Evolutionary conservation across 108 stramenopile genomes (phyloP), one percentile per base, ranked within the genome.

Genomic region (Fragilariopsis cylindrus): DNA sequence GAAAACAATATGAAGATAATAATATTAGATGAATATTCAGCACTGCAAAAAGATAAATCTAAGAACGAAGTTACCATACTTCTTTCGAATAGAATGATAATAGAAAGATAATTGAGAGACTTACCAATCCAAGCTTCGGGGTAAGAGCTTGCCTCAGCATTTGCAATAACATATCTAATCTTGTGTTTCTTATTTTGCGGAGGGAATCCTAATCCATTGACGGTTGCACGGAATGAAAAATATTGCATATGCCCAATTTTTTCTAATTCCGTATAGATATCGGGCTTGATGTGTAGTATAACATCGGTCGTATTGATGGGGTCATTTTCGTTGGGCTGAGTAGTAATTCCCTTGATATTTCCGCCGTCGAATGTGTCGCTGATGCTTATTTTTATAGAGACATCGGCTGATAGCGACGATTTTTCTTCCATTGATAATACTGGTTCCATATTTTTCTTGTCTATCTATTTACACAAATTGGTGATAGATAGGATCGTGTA

Each of bases 351-450:
- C 60, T 87, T 69, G 70, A 91, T 88, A 79, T 94, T 94, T 3
- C 90, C 93, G 18, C 93, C 90, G 67, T 94, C 93, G 77, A 88
- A 91, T 48, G 87, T 64, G 73, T 87, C 83, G 63, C 86, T 87
- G 58, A 94, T 88, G 76, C 82, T 77, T 21, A 88, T 63, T 4
- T 30, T 30, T 30, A 30, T 30, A 30, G 30, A 30, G 30, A 30
- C 30, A 30, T 30, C 30, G 30, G 30, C 30, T 2, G 30, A 30
- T 30, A 30, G 0, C 30, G 30, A 30, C 30, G 30, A 30, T 30
- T 30, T 30, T 30, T 30, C 30, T 30, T 30, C 30, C 30, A 30
- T 30, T 30, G 30, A 2, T 30, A 30, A 30, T 30, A 30, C 30
- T 30, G 30, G 30, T 30, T 30, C 30, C 30, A 30, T 30, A 30